Evolutionary conservation across 1,139 yeast genomes (phyloP).

Genomic region (Nakaseomyces nivariensis): DNA sequence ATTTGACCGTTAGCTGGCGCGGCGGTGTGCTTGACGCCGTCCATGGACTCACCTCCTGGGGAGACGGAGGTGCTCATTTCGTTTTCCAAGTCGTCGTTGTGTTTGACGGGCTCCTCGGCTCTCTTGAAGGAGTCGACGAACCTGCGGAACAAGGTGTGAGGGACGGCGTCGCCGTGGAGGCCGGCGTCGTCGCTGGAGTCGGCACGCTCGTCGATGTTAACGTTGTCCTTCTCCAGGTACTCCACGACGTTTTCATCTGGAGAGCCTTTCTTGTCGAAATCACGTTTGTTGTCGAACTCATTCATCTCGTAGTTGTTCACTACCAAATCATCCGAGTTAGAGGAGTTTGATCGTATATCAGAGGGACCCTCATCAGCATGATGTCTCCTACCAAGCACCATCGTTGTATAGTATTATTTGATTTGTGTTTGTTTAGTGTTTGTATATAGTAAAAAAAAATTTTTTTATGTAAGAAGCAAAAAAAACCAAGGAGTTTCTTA

Average conservation of each 20-base stretch:
- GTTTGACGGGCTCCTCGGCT: slow-evolving; percentile 11
- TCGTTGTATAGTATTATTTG: not conserved
- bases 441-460: not conserved
- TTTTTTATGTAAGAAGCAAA: not conserved
- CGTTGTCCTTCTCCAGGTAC: not conserved
- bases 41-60: not conserved
- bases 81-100: slow-evolving; percentile 4
- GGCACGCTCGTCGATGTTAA: not conserved
- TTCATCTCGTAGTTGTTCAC: slow-evolving; percentile 1
- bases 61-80: slow-evolving; percentile 5
- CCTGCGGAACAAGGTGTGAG: slow-evolving; percentile 21
- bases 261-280: not conserved
- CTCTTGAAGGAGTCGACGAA: slow-evolving; percentile 25
- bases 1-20: not conserved
- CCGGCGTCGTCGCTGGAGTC: not conserved
- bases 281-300: not conserved
- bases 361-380: not conserved
- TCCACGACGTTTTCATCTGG: not conserved
- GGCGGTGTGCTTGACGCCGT: not conserved
- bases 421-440: not conserved
- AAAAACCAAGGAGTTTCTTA: not conserved
- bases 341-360: not conserved
- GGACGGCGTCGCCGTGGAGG: not conserved
- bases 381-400: slow-evolving; percentile 3
- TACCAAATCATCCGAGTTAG: not conserved